Conservation (phyloP, 345 rosid genomes). For the Anacardium occidentale region DNA sequence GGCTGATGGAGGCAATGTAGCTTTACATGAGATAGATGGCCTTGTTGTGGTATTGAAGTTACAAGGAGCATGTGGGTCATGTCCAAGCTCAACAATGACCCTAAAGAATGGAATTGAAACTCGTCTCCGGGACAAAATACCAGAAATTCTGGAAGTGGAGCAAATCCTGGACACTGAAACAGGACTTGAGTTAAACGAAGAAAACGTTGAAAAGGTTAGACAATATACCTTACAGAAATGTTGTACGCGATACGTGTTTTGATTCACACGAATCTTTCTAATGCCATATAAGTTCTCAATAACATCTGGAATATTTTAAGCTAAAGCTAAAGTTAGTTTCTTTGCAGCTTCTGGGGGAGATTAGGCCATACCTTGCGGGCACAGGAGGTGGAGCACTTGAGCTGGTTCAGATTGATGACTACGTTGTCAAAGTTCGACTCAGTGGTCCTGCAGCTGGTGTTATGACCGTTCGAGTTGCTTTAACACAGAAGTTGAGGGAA, state of each 20-base stretch:
- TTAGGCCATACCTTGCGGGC: conserved; percentile 85
- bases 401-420: conserved; percentile 64
- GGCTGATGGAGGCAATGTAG: conserved; percentile 98
- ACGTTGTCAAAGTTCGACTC: conserved; percentile 64
- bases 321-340: background rate
- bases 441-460: conserved; percentile 90
- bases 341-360: conserved; percentile 73
- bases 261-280: background rate
- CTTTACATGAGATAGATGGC: conserved; percentile 91
- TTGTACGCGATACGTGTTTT: background rate
- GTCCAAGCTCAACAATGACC: conserved; percentile 96
- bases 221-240: background rate
- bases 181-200: conserved; percentile 74
- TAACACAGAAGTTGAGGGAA: conserved; percentile 88
- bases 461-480: conserved; percentile 87
- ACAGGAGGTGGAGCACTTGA: conserved; percentile 88
- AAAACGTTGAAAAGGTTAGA: conserved; percentile 77
- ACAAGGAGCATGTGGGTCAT: conserved; percentile 97
- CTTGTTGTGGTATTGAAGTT: conserved; percentile 85
- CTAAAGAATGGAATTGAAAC: conserved; percentile 92
- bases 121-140: conserved; percentile 82
- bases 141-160: conserved; percentile 82
- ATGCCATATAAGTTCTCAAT: background rate
- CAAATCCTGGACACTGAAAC: conserved; percentile 82
- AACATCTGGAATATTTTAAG: background rate